Base-by-base conservation (phyloP, 2,329 filamentous ascomycete genomes). In the Nemania diffusa region DNA sequence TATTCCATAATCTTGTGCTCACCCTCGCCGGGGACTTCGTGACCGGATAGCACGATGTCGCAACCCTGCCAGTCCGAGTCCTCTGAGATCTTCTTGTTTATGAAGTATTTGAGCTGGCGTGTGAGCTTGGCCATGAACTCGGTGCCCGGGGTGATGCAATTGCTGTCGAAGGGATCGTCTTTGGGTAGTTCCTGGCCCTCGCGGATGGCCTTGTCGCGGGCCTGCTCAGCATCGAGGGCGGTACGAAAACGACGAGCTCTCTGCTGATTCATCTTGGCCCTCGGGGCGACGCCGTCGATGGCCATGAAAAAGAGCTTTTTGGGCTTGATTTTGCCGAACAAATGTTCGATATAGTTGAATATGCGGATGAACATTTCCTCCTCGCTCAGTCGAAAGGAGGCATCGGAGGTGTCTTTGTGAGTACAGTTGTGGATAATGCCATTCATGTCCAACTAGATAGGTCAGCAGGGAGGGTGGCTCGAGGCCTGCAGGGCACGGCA, bases 1-100 rank as follows among this genome's bases (percentile, higher is more conserved):
- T 99, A 99, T 81, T 99, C 97, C 96, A 99, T 99, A 81, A 99
- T 97, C 84, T 99, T 99, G 84, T 99, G 96, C 81, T 99, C 96
- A 75, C 96, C 96, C 82, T 99, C 97, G 74, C 96, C 96, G 6
- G 96, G 96, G 27, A 98, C 95, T 80, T 99, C 97, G 78, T 99
- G 97, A 62, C 97, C 96, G 5, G 96, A 99, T 66, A 99, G 87
- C 60, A 99, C 94, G 74, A 99, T 91, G 78, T 98, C 94, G 72
- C 97, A 96, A 67, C 92, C 92, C 82, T 99, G 96, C 96, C 96
- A 99, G 76, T 99, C 96, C 55, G 91, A 89, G 79, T 99, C 96
- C 79, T 99, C 95, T 2, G 94, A 96, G 11, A 99, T 91, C 82
- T 99, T 99, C 83, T 99, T 99, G 84, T 93, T 97, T 84, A 99